Percentiles rank a stretch among this genome's conserved stretches.
Conservation (phyloP, 2,329 filamentous ascomycete species). For the Ascochyta lentis region DNA sequence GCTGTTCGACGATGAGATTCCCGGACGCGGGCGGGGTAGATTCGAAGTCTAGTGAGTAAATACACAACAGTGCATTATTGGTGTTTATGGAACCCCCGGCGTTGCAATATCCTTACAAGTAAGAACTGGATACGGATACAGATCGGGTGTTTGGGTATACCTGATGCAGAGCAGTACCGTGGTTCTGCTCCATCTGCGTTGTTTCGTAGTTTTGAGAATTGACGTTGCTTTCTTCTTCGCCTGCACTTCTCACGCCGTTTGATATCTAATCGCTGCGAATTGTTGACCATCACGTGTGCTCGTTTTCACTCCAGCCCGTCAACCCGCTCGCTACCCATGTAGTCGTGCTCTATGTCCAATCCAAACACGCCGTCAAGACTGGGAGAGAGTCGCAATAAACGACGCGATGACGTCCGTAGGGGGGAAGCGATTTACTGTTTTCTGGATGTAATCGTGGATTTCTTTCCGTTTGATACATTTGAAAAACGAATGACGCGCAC, state of each 20-base stretch:
- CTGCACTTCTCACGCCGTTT: too few species aligned
- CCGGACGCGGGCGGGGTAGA: slow-evolving; percentile 28
- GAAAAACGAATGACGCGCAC: neutral
- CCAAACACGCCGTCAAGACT: too few species aligned
- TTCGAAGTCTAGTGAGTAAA: slow-evolving; percentile 31
- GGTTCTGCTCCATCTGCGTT: neutral
- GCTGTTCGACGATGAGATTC: slow-evolving; percentile 71
- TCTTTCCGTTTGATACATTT: neutral
- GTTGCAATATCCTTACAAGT: neutral
- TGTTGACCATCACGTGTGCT: too few species aligned
- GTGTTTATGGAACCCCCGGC: neutral
- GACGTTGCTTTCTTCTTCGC: too few species aligned
- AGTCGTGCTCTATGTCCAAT: too few species aligned
- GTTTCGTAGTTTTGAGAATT: neutral
- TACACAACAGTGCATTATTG: neutral
- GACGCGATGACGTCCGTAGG: too few species aligned
- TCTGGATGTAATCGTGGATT: too few species aligned
- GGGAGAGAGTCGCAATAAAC: too few species aligned
- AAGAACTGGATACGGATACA: neutral
- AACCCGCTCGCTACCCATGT: too few species aligned
- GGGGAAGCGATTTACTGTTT: too few species aligned
- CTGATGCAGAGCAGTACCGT: neutral
- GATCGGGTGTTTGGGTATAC: slow-evolving; percentile 7
- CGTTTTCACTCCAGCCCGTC: too few species aligned
- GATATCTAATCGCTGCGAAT: too few species aligned